These are phyloP conservation scores for Cotoneaster glaucophyllus DNA, from an alignment of 306 rosid species.

Conservation along the genomic window DNA sequence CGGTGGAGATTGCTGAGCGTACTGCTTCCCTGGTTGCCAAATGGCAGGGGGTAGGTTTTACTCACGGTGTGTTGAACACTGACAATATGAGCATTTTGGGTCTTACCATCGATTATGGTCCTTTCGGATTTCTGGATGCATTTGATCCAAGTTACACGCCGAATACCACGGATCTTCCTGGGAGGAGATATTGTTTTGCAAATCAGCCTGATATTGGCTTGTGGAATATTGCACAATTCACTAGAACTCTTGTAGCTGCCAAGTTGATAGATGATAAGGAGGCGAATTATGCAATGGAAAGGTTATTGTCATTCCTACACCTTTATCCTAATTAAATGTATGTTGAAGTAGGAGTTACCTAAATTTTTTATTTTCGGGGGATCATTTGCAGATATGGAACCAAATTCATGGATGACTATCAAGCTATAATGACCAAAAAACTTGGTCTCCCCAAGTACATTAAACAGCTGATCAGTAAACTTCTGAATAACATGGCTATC, in stretches of 20 bases:
- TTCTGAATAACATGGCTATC: slow-evolving; percentile 88
- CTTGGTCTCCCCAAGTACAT: slow-evolving; percentile 92
- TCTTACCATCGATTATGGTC: slow-evolving; percentile 93
- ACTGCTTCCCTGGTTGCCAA: slow-evolving; percentile 88
- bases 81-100: slow-evolving; percentile 99
- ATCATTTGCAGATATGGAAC: slow-evolving; percentile 70
- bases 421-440: slow-evolving; percentile 86
- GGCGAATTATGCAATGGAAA: slow-evolving; percentile 93
- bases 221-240: slow-evolving; percentile 87
- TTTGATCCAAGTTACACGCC: slow-evolving; percentile 97
- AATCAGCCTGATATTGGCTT: slow-evolving; percentile 97
- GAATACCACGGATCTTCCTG: slow-evolving; percentile 96
- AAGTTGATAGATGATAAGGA: slow-evolving; percentile 78
- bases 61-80: slow-evolving; percentile 97
- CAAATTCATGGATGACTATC: slow-evolving; percentile 95
- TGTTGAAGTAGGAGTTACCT: not conserved
- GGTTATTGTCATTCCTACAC: slow-evolving; percentile 42
- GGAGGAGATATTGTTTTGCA: slow-evolving; percentile 96
- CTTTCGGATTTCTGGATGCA: slow-evolving; percentile 98
- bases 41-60: slow-evolving; percentile 99
- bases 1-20: slow-evolving; percentile 89
- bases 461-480: slow-evolving; percentile 81
- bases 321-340: not conserved
- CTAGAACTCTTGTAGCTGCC: slow-evolving; percentile 62
- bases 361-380: slow-evolving; percentile 18